Conservation (phyloP, 2,329 filamentous ascomycete genomes). For the Fusarium ramigenum region DNA sequence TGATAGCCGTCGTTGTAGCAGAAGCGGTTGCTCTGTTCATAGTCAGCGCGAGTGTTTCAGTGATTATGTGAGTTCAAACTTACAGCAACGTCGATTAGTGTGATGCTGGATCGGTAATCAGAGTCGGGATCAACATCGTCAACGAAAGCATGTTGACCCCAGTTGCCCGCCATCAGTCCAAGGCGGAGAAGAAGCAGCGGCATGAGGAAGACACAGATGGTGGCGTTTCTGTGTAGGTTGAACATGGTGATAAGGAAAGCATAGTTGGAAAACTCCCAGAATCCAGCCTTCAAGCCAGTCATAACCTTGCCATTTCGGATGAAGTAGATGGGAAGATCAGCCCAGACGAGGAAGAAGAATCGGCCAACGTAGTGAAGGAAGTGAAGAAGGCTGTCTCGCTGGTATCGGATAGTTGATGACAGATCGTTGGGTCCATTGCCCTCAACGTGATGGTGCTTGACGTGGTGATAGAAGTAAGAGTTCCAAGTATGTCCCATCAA, state of each 20-base stretch:
- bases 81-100: slow-evolving; percentile 80
- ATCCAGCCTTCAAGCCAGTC: slow-evolving; percentile 64
- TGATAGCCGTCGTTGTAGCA: slow-evolving; percentile 88
- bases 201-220: slow-evolving; percentile 71
- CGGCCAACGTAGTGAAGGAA: slow-evolving; percentile 78
- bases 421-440: slow-evolving; percentile 81
- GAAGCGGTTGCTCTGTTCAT: slow-evolving; percentile 75
- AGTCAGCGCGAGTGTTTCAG: neutral
- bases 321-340: slow-evolving; percentile 81
- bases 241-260: slow-evolving; percentile 60
- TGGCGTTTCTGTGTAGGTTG: slow-evolving; percentile 62
- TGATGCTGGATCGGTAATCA: slow-evolving; percentile 82
- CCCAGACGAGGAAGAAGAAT: slow-evolving; percentile 78
- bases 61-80: slow-evolving; percentile 44
- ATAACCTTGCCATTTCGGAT: slow-evolving; percentile 65
- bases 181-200: slow-evolving; percentile 73
- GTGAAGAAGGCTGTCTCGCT: slow-evolving; percentile 72
- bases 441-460: slow-evolving; percentile 87
- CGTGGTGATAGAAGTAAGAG: slow-evolving; percentile 85
- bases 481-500: slow-evolving; percentile 88
- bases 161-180: slow-evolving; percentile 84
- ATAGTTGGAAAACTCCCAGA: slow-evolving; percentile 71
- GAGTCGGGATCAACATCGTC: slow-evolving; percentile 79
- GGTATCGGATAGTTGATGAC: slow-evolving; percentile 79
- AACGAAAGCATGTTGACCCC: slow-evolving; percentile 85